Evolutionary conservation across 139 green algal species (phyloP).

Genomic region (Zygnema circumcarinatum): DNA sequence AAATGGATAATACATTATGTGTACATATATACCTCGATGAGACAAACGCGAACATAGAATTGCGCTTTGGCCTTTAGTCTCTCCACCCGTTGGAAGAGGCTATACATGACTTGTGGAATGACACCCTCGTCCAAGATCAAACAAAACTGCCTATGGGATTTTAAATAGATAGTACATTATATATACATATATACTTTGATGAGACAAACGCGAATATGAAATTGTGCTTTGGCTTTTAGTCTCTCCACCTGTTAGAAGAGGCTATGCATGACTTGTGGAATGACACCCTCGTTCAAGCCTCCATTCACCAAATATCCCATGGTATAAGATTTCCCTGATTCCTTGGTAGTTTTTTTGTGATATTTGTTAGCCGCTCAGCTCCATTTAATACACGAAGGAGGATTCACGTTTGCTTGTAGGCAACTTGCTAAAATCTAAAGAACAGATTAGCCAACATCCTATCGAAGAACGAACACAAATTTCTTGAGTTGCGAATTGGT

Average conservation of each 20-base stretch:
- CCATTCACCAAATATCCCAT: slow-evolving; percentile 38
- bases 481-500: too few relatives aligned
- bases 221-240: not conserved
- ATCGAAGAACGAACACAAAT: too few relatives aligned
- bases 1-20: slow-evolving; percentile 23
- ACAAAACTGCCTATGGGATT: not conserved
- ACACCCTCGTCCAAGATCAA: not conserved
- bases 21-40: slow-evolving; percentile 61
- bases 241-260: slow-evolving; percentile 38
- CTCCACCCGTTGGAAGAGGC: slow-evolving; percentile 35
- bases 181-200: slow-evolving; percentile 60
- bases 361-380: too few relatives aligned
- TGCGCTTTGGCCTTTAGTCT: not conserved
- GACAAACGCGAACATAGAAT: slow-evolving; percentile 39
- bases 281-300: not conserved
- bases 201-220: slow-evolving; percentile 49
- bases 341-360: too few relatives aligned
- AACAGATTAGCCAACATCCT: too few relatives aligned
- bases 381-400: too few relatives aligned
- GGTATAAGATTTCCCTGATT: slow-evolving; percentile 61
- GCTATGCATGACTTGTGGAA: slow-evolving; percentile 28
- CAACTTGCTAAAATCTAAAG: too few relatives aligned
- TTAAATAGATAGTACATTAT: slow-evolving; percentile 32
- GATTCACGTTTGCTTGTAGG: too few relatives aligned
- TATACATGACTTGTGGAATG: slow-evolving; percentile 35